These are phyloP conservation scores for Flaveria ramosissima DNA, from an alignment of 129 eudicot genomes.

Conservation along the genomic window DNA sequence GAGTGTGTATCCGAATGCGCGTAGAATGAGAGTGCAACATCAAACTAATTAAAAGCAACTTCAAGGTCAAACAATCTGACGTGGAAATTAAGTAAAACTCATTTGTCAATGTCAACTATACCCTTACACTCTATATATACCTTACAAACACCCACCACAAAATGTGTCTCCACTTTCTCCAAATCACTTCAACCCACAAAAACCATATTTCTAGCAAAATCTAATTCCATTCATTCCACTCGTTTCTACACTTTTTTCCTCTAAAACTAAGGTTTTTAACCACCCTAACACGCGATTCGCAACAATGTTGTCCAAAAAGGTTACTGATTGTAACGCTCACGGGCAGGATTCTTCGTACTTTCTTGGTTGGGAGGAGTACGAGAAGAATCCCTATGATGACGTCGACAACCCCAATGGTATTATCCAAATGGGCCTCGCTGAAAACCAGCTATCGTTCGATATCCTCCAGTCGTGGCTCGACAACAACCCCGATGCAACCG, in stretches of 20 bases:
- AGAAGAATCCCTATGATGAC: slow-evolving; percentile 79
- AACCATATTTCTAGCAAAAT: background rate
- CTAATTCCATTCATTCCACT: background rate
- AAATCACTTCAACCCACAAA: background rate
- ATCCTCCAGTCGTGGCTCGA: slow-evolving; percentile 74
- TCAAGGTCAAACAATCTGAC: slow-evolving; percentile 31
- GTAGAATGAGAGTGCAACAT: slow-evolving; percentile 5
- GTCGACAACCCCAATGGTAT: slow-evolving; percentile 64
- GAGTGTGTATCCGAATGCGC: slow-evolving; percentile 1
- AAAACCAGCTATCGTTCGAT: slow-evolving; percentile 89
- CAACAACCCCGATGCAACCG: slow-evolving; percentile 67
- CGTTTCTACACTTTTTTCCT: background rate
- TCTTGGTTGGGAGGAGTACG: slow-evolving; percentile 95
- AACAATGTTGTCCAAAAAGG: slow-evolving; percentile 61
- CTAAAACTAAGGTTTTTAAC: slow-evolving; percentile 19
- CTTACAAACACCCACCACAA: slow-evolving; percentile 20
- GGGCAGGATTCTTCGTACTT: slow-evolving; percentile 94
- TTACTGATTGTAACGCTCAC: slow-evolving; percentile 60
- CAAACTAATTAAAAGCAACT: background rate
- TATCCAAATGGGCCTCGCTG: slow-evolving; percentile 94
- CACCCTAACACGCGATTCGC: background rate
- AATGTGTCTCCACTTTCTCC: slow-evolving; percentile 26
- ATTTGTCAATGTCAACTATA: slow-evolving; percentile 27
- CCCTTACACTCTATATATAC: slow-evolving; percentile 42
- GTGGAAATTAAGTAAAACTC: slow-evolving; percentile 24